Evolutionary conservation across 73 alveolate species (phyloP).

Genomic region (Tetrahymena borealis): DNA sequence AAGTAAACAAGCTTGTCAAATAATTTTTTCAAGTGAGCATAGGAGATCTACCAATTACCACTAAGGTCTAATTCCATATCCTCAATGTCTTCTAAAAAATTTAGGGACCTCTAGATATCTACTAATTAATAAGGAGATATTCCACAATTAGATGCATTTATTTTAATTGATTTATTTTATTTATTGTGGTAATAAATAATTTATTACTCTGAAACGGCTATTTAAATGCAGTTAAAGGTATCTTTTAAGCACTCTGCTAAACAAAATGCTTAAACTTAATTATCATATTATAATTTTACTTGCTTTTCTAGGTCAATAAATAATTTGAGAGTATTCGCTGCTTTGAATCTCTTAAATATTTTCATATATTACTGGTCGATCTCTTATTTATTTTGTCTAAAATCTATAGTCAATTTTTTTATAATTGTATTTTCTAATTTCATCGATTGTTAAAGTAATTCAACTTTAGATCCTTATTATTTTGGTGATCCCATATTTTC

Average conservation of each 20-base stretch:
- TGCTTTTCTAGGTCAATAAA: not conserved
- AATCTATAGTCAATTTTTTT: not conserved
- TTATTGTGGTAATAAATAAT: not conserved
- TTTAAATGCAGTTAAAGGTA: not conserved
- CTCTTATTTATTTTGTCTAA: not conserved
- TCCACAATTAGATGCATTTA: not conserved
- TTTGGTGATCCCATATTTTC: not conserved
- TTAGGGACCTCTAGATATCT: not conserved
- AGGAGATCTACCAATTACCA: not conserved
- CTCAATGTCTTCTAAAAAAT: not conserved
- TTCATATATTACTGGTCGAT: not conserved
- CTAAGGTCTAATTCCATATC: not conserved
- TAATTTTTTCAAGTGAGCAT: not conserved
- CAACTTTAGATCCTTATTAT: not conserved
- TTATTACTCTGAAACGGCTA: not conserved
- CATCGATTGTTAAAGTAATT: not conserved
- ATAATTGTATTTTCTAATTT: not conserved
- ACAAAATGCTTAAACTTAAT: not conserved
- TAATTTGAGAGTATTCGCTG: not conserved
- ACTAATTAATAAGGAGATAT: not conserved
- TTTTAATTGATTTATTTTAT: not conserved
- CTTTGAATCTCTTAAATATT: not conserved
- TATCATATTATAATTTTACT: not conserved
- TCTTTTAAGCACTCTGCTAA: not conserved
- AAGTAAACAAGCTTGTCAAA: not conserved